Evolutionary conservation across 2,329 filamentous ascomycete genomes (phyloP), one percentile per base, ranked within the genome.

Genomic region (Ceratocystis lukuohia): DNA sequence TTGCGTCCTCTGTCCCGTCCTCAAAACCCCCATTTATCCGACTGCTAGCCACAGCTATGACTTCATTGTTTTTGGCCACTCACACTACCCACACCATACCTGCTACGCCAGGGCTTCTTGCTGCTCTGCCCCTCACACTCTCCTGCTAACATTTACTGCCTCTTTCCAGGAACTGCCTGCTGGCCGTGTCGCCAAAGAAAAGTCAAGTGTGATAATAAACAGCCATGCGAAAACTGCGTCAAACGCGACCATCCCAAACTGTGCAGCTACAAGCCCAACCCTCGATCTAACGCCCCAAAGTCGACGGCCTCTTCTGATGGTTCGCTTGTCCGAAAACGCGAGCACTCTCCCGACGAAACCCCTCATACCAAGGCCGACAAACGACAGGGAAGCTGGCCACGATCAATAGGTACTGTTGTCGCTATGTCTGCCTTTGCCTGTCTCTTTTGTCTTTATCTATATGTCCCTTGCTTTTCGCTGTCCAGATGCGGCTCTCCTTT

Each of bases 181-280:
- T 87, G 84, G 84, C 84, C 84, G 12, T 87, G 84, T 72, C 79
- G 84, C 59, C 84, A 87, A 74, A 80, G 84, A 69, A 87, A 87
- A 74, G 84, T 87, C 50, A 87, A 87, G 75, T 87, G 84, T 73
- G 84, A 87, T 75, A 87, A 86, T 74, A 84, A 86, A 73, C 80
- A 85, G 71, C 84, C 84, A 0, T 87, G 84, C 73, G 84, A 87
- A 71, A 87, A 87, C 72, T 87, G 84, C 71, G 80, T 85, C 71
- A 86, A 86, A 76, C 77, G 84, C 65, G 84, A 87, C 68, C 84
- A 87, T 70, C 79, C 84, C 1, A 79, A 82, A 74, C 76, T 87
- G 63, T 87, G 84, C 72, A 86, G 83, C 33, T 87, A 87, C 75
- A 86, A 86, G 72, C 84, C 84, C 15, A 87, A 86, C 72, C 74